These are phyloP conservation scores for Adansonia madagascariensis DNA, from an alignment of 441 rosid species.

Conservation along the genomic window DNA sequence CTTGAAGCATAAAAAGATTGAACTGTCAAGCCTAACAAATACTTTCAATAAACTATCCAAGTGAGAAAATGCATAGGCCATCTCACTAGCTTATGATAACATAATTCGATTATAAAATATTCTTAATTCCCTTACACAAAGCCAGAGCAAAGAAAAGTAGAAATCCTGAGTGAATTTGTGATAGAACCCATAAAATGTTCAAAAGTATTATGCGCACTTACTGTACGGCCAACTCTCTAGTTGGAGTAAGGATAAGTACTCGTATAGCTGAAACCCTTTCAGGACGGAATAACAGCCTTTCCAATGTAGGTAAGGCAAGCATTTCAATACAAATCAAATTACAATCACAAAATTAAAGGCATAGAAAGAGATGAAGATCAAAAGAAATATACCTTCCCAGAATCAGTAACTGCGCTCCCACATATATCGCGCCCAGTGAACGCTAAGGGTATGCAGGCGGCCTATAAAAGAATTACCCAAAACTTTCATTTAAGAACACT, in stretches of 20 bases:
- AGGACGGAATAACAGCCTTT: conserved; percentile 81
- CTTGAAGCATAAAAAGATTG: background rate
- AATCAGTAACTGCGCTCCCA: conserved; percentile 93
- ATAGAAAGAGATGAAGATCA: background rate
- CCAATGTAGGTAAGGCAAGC: conserved; percentile 75
- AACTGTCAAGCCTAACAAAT: background rate
- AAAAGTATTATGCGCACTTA: conserved; percentile 37
- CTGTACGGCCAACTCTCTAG: conserved; percentile 91
- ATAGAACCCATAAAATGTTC: background rate
- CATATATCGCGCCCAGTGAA: conserved; percentile 87
- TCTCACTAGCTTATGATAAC: background rate
- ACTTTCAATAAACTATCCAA: conserved; percentile 5
- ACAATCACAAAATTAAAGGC: background rate
- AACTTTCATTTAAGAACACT: background rate
- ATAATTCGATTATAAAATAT: background rate
- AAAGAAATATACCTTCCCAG: conserved; percentile 61
- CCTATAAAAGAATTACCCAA: conserved; percentile 42
- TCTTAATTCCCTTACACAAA: background rate
- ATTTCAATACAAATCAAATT: background rate
- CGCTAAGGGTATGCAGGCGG: conserved; percentile 86
- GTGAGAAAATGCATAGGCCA: background rate
- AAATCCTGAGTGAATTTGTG: conserved; percentile 15
- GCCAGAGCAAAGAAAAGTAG: background rate
- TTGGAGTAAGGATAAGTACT: conserved; percentile 90
- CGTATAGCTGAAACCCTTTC: conserved; percentile 78